A percentile compares a stretch with the other conserved stretches of the same genome.
Conservation (phyloP, 208 protist genomes). For the Phytomonas sp. region DNA sequence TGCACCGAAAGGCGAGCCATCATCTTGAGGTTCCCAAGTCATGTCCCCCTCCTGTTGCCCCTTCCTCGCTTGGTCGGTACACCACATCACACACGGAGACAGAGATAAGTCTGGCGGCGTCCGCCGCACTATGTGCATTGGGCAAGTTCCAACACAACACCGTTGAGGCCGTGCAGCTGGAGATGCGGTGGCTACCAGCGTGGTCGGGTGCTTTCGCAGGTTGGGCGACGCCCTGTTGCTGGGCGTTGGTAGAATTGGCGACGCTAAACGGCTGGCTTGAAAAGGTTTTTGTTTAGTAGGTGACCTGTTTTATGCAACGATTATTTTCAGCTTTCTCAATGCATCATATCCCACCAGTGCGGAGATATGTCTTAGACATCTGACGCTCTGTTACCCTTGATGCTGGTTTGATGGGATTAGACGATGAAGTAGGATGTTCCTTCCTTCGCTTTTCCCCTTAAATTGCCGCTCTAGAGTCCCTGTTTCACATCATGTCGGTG, state of each 20-base stretch:
- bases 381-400: neutral
- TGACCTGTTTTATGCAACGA: neutral
- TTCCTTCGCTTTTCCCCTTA: neutral
- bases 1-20: neutral
- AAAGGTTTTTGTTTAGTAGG: slow-evolving; percentile 12
- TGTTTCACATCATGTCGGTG: neutral
- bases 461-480: neutral
- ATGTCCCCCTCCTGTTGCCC: neutral
- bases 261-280: slow-evolving; percentile 72
- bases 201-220: slow-evolving; percentile 31
- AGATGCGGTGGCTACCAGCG: slow-evolving; percentile 55
- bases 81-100: slow-evolving; percentile 14
- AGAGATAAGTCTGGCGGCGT: slow-evolving; percentile 32
- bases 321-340: neutral
- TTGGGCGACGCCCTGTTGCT: slow-evolving; percentile 51
- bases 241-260: slow-evolving; percentile 53
- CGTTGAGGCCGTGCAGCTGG: slow-evolving; percentile 31
- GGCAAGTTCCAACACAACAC: slow-evolving; percentile 53
- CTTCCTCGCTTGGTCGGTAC: neutral
- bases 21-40: neutral
- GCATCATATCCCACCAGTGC: neutral
- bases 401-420: neutral
- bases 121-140: slow-evolving; percentile 56
- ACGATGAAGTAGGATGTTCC: neutral
- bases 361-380: neutral